phyloP scores from a whole-genome alignment of 139 green algal genomes.

The Asterochloris sp. region DNA sequence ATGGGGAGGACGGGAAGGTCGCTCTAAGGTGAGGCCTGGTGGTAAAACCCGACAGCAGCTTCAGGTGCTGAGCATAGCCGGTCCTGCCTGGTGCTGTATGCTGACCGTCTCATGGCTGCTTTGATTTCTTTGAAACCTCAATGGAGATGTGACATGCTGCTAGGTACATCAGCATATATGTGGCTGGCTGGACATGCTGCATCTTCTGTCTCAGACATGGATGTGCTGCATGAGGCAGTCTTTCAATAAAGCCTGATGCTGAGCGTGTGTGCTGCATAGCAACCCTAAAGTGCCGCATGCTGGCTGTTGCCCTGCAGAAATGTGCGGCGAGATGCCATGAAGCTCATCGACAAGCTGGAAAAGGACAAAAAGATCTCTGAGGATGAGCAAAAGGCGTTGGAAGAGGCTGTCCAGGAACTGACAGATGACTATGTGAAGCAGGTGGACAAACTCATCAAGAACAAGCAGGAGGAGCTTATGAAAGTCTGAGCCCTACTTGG shows the following conservation, averaged over 20 bases:
- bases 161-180: no score
- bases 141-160: no score
- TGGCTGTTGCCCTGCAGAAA: slow-evolving; percentile 61
- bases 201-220: no score
- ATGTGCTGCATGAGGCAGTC: no score
- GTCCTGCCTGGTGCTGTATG: no score
- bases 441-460: slow-evolving; percentile 76
- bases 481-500: slow-evolving; percentile 56
- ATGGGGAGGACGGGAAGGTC: slow-evolving; percentile 94
- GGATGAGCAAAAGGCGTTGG: slow-evolving; percentile 77
- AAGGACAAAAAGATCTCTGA: slow-evolving; percentile 61
- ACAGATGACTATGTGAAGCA: slow-evolving; percentile 87
- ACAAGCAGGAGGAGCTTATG: slow-evolving; percentile 86
- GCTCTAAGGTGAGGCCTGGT: slow-evolving; percentile 42
- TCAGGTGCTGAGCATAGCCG: no score
- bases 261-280: no score
- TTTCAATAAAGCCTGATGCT: no score
- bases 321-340: slow-evolving; percentile 87
- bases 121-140: no score
- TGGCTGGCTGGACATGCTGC: no score
- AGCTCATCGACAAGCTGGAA: slow-evolving; percentile 67
- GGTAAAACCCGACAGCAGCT: no score
- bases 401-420: slow-evolving; percentile 72
- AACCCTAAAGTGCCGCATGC: not conserved
- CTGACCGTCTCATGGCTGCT: no score